Conservation (phyloP, 768 basidiomycete genomes). For the Tulasnella sp. region DNA sequence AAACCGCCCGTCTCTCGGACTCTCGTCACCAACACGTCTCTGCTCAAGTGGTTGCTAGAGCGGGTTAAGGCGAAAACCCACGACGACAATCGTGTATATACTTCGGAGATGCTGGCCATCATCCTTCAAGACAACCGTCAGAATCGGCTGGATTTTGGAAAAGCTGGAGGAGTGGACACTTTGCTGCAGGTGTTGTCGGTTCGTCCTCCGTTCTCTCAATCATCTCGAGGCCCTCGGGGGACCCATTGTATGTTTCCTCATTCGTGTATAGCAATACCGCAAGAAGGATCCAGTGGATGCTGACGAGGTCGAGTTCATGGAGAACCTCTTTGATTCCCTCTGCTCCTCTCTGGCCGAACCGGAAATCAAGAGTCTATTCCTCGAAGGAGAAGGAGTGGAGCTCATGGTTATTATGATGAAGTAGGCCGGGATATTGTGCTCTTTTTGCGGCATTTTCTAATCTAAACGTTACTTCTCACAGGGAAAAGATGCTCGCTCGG, state of each 20-base stretch:
- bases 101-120: constrained; percentile 90
- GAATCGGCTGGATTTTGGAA: constrained; percentile 66
- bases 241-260: not conserved
- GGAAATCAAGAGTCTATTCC: constrained; percentile 72
- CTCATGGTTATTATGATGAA: constrained; percentile 99
- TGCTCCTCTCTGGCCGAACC: constrained; percentile 82
- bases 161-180: constrained; percentile 73
- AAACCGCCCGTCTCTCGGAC: constrained; percentile 68
- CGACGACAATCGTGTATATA: constrained; percentile 89
- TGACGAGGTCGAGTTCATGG: constrained; percentile 97
- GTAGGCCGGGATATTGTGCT: constrained; percentile 41
- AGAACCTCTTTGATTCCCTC: constrained; percentile 86
- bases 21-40: constrained; percentile 68
- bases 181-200: constrained; percentile 77
- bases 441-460: not conserved
- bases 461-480: constrained; percentile 37
- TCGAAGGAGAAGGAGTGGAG: constrained; percentile 90
- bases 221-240: constrained; percentile 29
- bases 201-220: constrained; percentile 38
- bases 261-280: constrained; percentile 72
- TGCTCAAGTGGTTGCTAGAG: constrained; percentile 74
- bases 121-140: constrained; percentile 68
- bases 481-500: constrained; percentile 77
- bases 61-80: constrained; percentile 69
- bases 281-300: constrained; percentile 75